Evolutionary conservation across 2,329 filamentous ascomycete genomes (phyloP).

Genomic region (Pseudogymnoascus sp.): DNA sequence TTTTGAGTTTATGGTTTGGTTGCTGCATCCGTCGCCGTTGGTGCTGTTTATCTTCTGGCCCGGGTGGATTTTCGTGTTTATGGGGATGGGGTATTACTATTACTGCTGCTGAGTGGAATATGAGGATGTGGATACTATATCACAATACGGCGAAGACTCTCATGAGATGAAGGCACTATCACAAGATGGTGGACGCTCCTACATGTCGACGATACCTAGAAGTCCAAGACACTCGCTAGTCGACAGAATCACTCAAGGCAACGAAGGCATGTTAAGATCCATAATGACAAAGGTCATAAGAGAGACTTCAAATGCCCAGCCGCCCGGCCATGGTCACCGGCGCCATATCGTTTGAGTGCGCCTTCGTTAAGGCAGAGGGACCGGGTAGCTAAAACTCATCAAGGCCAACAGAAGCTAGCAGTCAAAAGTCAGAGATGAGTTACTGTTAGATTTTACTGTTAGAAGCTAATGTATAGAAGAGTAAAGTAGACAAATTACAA

Average conservation of each 20-base stretch:
- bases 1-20: conserved; percentile 13
- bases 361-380: neutral
- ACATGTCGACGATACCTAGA: neutral
- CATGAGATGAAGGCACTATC: neutral
- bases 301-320: neutral
- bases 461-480: neutral
- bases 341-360: neutral
- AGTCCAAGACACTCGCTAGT: neutral
- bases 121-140: neutral
- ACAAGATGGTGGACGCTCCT: neutral
- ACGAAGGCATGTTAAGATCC: no score
- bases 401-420: neutral
- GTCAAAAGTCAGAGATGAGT: neutral
- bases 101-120: neutral
- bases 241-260: neutral
- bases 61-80: conserved; percentile 10
- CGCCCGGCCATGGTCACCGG: neutral
- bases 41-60: conserved; percentile 12
- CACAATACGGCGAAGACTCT: neutral
- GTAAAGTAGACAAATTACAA: neutral
- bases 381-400: neutral
- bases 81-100: neutral
- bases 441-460: neutral
- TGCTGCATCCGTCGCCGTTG: conserved; percentile 11
- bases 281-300: no score